These are phyloP conservation scores for Buxus sempervirens DNA, from an alignment of 164 flowering plant species.

Conservation along the genomic window DNA sequence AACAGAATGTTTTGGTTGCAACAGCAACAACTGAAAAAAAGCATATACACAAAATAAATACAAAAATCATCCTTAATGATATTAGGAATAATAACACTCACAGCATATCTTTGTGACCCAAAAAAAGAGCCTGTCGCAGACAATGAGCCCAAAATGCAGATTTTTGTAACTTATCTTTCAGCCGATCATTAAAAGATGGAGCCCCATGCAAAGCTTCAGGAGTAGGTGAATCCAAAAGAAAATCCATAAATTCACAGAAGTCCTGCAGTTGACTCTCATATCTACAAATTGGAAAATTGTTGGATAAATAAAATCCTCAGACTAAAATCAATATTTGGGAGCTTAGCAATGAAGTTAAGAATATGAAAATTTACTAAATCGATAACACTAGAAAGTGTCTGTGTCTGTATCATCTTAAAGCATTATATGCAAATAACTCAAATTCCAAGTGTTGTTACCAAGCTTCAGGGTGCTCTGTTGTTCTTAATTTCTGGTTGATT, in stretches of 20 bases:
- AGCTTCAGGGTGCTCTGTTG: too few relatives aligned
- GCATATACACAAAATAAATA: not conserved
- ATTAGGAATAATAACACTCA: constrained; percentile 32
- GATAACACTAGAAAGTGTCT: too few relatives aligned
- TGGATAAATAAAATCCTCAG: not conserved
- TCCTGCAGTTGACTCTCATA: constrained; percentile 74
- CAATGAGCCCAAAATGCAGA: constrained; percentile 73
- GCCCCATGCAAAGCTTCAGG: constrained; percentile 58
- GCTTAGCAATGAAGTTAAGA: not conserved
- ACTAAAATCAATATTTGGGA: not conserved
- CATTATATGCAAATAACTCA: too few relatives aligned
- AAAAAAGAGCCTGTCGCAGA: constrained; percentile 42
- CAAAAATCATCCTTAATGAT: not conserved
- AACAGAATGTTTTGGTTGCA: not conserved
- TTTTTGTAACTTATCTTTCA: constrained; percentile 54
- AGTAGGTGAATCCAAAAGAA: constrained; percentile 78
- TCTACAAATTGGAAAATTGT: constrained; percentile 34
- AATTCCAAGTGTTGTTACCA: too few relatives aligned
- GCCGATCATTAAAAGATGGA: constrained; percentile 39
- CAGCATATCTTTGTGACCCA: constrained; percentile 86
- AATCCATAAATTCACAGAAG: constrained; percentile 81
- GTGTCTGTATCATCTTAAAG: too few relatives aligned
- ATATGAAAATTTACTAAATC: not conserved
- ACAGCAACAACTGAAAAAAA: not conserved
- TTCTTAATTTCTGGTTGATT: too few relatives aligned